Evolutionary conservation across 768 basidiomycete genomes (phyloP).

Genomic region (Cubamyces lactineus): DNA sequence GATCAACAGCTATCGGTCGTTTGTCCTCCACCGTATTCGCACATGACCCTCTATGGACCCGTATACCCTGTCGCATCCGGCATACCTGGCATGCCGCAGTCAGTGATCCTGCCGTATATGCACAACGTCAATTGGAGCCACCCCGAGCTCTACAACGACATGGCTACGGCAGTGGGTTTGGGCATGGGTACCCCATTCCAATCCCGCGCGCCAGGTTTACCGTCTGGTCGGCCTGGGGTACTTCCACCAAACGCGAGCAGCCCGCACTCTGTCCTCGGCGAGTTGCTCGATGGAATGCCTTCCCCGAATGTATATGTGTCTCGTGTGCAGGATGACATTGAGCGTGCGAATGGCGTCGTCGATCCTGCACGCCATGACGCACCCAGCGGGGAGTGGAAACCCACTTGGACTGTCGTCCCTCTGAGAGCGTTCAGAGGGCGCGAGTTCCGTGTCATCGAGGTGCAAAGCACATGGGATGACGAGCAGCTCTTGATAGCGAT

Average conservation of each 20-base stretch:
- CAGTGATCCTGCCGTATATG: neutral
- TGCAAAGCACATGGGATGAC: conserved; percentile 18
- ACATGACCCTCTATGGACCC: too few species aligned
- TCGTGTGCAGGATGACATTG: neutral
- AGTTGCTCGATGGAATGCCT: neutral
- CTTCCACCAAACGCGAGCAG: neutral
- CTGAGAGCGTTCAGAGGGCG: conserved; percentile 12
- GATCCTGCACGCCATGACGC: neutral
- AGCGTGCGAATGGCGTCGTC: neutral
- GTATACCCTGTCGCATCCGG: too few species aligned
- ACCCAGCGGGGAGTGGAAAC: neutral
- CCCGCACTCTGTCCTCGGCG: neutral
- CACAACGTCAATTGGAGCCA: neutral
- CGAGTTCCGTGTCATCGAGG: neutral
- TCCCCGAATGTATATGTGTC: neutral
- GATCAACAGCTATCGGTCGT: too few species aligned
- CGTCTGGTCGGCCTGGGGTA: neutral
- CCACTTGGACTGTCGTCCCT: conserved; percentile 3
- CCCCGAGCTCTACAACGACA: conserved; percentile 5
- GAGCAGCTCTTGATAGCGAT: conserved; percentile 14
- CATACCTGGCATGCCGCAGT: too few species aligned
- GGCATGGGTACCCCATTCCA: conserved; percentile 3
- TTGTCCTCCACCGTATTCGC: too few species aligned
- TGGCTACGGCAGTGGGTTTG: neutral
- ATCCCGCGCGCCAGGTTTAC: neutral